Conservation (phyloP, 129 eudicot genomes). For the Scalesia atractyloides region DNA sequence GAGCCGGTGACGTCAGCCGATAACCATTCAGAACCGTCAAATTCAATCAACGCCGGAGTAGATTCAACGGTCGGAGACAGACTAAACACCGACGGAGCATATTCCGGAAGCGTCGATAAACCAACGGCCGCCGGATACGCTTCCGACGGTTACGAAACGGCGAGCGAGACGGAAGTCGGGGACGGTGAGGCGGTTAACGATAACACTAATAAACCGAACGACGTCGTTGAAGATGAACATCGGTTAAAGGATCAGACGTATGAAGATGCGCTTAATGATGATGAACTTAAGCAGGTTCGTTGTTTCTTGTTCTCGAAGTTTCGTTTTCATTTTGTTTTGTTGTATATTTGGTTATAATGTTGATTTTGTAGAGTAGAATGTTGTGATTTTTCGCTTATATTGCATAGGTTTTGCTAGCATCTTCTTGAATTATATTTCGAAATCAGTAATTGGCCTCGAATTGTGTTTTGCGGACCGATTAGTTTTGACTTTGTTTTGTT, state of each 20-base stretch:
- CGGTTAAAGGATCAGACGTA: constrained; percentile 29
- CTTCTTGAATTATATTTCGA: neutral
- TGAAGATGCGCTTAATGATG: constrained; percentile 43
- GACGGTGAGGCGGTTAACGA: constrained; percentile 27
- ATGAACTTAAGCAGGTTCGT: constrained; percentile 47
- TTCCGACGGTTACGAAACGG: constrained; percentile 81
- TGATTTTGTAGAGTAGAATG: neutral
- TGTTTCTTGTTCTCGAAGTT: constrained; percentile 3
- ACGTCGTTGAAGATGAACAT: constrained; percentile 28
- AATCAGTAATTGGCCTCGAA: neutral
- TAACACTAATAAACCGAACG: constrained; percentile 12
- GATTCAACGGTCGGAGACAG: neutral
- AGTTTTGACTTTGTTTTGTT: neutral
- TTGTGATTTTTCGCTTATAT: neutral
- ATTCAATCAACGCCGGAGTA: constrained; percentile 11
- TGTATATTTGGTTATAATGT: too few relatives aligned
- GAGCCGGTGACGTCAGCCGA: constrained; percentile 33
- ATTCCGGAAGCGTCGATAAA: constrained; percentile 20
- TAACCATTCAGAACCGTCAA: constrained; percentile 22
- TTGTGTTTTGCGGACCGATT: neutral
- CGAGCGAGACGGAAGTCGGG: constrained; percentile 62
- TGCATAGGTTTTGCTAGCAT: neutral
- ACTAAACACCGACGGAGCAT: neutral
- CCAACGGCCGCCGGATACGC: constrained; percentile 44
- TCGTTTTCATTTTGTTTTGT: neutral